phyloP scores from a whole-genome alignment of 73 alveolate species.

The Breviolum minutum region DNA sequence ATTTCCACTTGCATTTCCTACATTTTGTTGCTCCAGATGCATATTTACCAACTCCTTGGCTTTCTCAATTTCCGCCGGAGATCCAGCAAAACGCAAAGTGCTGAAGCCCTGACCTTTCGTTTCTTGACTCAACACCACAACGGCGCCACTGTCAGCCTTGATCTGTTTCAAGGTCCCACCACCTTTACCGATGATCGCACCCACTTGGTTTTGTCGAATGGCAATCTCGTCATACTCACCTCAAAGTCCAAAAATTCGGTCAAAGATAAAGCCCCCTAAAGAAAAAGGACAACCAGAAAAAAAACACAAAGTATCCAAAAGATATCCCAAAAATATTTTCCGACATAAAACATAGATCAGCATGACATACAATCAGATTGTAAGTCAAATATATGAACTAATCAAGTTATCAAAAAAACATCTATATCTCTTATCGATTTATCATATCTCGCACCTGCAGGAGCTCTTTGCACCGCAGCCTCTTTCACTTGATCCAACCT shows the following conservation, averaged over 20 bases:
- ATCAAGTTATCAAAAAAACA: background rate
- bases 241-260: background rate
- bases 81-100: conserved; percentile 77
- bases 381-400: background rate
- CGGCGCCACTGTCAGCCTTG: conserved; percentile 79
- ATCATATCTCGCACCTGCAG: background rate
- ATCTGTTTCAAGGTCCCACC: conserved; percentile 69
- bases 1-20: background rate
- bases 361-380: background rate
- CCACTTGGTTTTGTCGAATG: conserved; percentile 61
- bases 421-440: background rate
- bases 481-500: conserved; percentile 89
- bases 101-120: conserved; percentile 80
- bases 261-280: too few species aligned
- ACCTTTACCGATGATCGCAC: conserved; percentile 68
- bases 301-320: background rate
- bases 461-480: conserved; percentile 55
- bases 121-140: conserved; percentile 70
- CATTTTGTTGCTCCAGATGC: conserved; percentile 29
- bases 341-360: background rate
- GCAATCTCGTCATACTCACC: conserved; percentile 60
- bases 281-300: background rate
- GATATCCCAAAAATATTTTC: background rate
- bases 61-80: background rate
- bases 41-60: conserved; percentile 50